Percentiles rank a stretch among this genome's conserved stretches.
Evolutionary conservation across 805 yeast species (phyloP).

Genomic region (Candida sonorensis): DNA sequence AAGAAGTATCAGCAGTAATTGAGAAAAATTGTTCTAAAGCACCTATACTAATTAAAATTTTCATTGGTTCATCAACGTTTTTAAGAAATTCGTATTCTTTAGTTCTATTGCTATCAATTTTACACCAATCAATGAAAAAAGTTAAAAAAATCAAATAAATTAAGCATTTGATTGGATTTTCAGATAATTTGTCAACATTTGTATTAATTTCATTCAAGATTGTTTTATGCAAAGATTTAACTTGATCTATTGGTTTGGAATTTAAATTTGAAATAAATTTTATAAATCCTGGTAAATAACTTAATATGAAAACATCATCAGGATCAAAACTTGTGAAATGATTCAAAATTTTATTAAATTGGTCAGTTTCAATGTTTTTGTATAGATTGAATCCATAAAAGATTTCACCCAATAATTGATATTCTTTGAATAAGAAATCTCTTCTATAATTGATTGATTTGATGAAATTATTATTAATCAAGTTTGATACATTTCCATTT

Average conservation of each 20-base stretch:
- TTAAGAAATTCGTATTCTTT: constrained; percentile 39
- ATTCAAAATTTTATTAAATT: constrained; percentile 34
- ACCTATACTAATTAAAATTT: constrained; percentile 52
- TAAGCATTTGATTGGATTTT: constrained; percentile 42
- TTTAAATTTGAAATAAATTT: constrained; percentile 34
- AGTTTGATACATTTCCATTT: too few species aligned
- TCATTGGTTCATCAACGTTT: constrained; percentile 51
- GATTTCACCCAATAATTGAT: constrained; percentile 66
- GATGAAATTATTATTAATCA: too few species aligned
- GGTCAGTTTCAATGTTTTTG: constrained; percentile 25
- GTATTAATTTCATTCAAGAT: constrained; percentile 31
- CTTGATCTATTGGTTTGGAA: constrained; percentile 30
- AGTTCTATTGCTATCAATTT: constrained; percentile 35
- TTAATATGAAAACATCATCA: constrained; percentile 58
- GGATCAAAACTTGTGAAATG: constrained; percentile 44
- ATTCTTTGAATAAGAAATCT: constrained; percentile 55
- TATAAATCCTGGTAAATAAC: constrained; percentile 57
- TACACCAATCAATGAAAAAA: constrained; percentile 63
- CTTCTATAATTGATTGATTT: constrained; percentile 52
- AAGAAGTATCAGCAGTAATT: constrained; percentile 50
- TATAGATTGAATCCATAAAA: constrained; percentile 44
- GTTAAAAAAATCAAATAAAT: constrained; percentile 47
- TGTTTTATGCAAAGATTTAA: constrained; percentile 30
- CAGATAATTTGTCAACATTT: constrained; percentile 35
- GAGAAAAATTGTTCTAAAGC: constrained; percentile 64